Evolutionary conservation across 768 basidiomycete species (phyloP).

Genomic region (Tricholoma terreum): DNA sequence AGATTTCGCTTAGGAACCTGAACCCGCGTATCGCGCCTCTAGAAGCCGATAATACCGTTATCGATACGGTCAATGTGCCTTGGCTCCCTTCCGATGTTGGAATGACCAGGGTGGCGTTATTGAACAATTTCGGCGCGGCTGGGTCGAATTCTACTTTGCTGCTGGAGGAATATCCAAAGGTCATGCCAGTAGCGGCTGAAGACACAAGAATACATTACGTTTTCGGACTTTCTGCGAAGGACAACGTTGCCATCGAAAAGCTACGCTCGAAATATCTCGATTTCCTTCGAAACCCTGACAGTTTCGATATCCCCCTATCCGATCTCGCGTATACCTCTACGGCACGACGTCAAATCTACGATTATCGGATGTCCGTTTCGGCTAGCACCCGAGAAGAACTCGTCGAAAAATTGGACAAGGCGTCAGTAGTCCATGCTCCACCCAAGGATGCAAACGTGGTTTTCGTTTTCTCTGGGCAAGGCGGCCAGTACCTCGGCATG

Average conservation of each 20-base stretch:
- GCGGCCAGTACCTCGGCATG: slow-evolving; percentile 66
- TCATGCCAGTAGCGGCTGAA: not conserved
- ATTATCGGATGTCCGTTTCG: slow-evolving; percentile 49
- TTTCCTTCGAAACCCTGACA: slow-evolving; percentile 39
- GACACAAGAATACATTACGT: slow-evolving; percentile 30
- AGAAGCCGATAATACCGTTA: slow-evolving; percentile 45
- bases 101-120: slow-evolving; percentile 47
- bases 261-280: slow-evolving; percentile 46
- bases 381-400: slow-evolving; percentile 46
- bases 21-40: slow-evolving; percentile 56
- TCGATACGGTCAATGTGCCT: slow-evolving; percentile 34
- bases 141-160: slow-evolving; percentile 66
- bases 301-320: slow-evolving; percentile 26
- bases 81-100: slow-evolving; percentile 42
- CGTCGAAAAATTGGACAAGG: slow-evolving; percentile 36
- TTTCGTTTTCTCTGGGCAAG: slow-evolving; percentile 77
- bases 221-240: slow-evolving; percentile 65
- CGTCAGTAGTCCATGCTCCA: slow-evolving; percentile 29
- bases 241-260: slow-evolving; percentile 39
- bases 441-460: slow-evolving; percentile 35
- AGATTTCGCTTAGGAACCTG: slow-evolving; percentile 53
- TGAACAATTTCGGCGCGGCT: slow-evolving; percentile 77
- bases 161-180: slow-evolving; percentile 46
- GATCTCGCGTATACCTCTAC: slow-evolving; percentile 68
- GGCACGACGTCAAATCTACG: slow-evolving; percentile 57